Percentiles rank a stretch among this genome's conserved stretches.
Evolutionary conservation across 164 flowering plant species (phyloP).

Genomic region (Dillenia suffruticosa): DNA sequence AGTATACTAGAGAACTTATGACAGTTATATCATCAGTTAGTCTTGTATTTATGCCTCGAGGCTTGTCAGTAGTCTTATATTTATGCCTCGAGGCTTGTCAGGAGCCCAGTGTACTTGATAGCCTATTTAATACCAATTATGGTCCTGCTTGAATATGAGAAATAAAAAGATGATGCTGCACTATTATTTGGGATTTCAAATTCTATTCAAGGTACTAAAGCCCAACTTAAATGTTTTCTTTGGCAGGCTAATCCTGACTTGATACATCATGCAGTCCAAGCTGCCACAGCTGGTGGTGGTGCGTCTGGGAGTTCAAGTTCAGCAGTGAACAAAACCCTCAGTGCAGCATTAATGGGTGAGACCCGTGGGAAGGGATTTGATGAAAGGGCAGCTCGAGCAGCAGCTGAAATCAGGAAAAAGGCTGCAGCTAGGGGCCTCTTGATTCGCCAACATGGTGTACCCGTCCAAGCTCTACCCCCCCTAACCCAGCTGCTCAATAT

Average conservation of each 20-base stretch:
- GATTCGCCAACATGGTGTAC: slow-evolving; percentile 67
- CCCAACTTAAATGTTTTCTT: background rate
- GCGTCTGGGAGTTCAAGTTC: slow-evolving; percentile 42
- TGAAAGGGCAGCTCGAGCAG: slow-evolving; percentile 88
- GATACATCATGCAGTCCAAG: slow-evolving; percentile 73
- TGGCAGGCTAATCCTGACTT: slow-evolving; percentile 76
- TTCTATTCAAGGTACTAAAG: background rate
- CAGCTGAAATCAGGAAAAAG: slow-evolving; percentile 79
- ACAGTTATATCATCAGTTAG: too few relatives aligned
- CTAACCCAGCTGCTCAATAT: slow-evolving; percentile 61
- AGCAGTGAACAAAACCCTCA: slow-evolving; percentile 43
- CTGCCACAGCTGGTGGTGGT: slow-evolving; percentile 64
- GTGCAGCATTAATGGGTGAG: slow-evolving; percentile 56
- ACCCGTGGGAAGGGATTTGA: slow-evolving; percentile 76
- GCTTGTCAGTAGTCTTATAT: too few relatives aligned
- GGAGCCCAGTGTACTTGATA: too few relatives aligned
- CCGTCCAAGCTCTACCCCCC: slow-evolving; percentile 65
- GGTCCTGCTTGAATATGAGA: background rate
- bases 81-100: too few relatives aligned
- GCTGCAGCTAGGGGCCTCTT: slow-evolving; percentile 84
- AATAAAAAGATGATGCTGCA: too few relatives aligned
- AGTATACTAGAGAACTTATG: too few relatives aligned
- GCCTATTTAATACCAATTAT: background rate
- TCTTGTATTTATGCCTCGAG: too few relatives aligned
- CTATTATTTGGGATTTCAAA: too few relatives aligned